Conservation (phyloP, 768 basidiomycete genomes). For the Naganishia vaughanmartiniae region DNA sequence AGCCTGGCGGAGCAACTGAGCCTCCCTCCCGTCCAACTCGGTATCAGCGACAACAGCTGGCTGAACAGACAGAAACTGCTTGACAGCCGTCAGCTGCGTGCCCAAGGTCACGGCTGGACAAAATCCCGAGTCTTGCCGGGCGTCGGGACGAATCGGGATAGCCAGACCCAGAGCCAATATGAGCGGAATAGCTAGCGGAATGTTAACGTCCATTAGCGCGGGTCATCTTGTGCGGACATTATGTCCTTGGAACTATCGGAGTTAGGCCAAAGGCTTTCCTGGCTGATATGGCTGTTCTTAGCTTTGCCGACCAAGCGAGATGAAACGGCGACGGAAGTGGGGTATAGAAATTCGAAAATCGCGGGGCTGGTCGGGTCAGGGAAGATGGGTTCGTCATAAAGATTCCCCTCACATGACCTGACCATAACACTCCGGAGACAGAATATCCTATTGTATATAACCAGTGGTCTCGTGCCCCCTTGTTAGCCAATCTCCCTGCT, state of each 20-base stretch:
- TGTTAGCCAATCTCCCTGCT: conserved; percentile 3
- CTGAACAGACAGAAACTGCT: background rate
- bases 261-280: conserved; percentile 1
- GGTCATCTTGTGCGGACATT: background rate
- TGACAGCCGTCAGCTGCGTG: background rate
- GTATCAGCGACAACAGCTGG: too few species aligned
- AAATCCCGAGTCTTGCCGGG: background rate
- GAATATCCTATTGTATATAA: conserved; percentile 7
- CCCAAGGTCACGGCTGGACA: background rate
- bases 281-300: background rate
- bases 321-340: conserved; percentile 5
- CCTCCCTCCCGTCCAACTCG: too few species aligned
- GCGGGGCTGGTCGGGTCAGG: conserved; percentile 2
- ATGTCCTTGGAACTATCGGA: conserved; percentile 9
- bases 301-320: too few species aligned
- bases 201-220: background rate
- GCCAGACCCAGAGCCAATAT: background rate
- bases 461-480: background rate
- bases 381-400: background rate
- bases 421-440: background rate
- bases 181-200: background rate
- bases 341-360: conserved; percentile 17
- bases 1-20: background rate
- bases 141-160: background rate
- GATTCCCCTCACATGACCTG: conserved; percentile 15